Evolutionary conservation across 2,329 filamentous ascomycete species (phyloP).

Genomic region (Hypoxylon sp.): DNA sequence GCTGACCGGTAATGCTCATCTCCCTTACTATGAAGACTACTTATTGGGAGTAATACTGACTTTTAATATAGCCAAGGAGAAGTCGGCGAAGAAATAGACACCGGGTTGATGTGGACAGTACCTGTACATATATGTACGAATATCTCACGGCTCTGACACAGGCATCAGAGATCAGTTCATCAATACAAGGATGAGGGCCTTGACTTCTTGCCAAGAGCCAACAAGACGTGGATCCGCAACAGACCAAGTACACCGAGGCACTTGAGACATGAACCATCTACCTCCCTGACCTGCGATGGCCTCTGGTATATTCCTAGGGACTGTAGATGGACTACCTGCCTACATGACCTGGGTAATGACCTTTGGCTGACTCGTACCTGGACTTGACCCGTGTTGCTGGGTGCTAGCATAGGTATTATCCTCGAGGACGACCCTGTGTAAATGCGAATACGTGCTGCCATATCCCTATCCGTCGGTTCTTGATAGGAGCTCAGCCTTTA

Average conservation of each 20-base stretch:
- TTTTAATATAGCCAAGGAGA: slow-evolving; percentile 16
- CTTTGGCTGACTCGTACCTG: too few species aligned
- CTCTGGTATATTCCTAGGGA: too few species aligned
- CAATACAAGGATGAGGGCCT: slow-evolving; percentile 16
- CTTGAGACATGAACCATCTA: too few species aligned
- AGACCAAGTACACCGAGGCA: too few species aligned
- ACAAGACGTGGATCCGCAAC: too few species aligned
- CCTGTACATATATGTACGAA: slow-evolving; percentile 31
- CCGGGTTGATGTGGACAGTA: background rate
- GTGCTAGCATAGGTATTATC: too few species aligned
- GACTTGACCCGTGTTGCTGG: too few species aligned
- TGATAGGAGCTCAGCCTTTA: too few species aligned
- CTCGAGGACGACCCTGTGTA: background rate
- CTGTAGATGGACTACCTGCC: too few species aligned
- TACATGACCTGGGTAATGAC: too few species aligned
- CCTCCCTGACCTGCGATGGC: too few species aligned
- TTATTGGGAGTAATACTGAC: slow-evolving; percentile 12
- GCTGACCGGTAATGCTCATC: slow-evolving; percentile 43
- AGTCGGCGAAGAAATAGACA: slow-evolving; percentile 1
- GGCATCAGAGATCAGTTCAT: slow-evolving; percentile 37
- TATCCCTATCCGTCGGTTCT: background rate
- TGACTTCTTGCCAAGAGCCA: background rate
- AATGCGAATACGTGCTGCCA: background rate
- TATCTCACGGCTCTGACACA: slow-evolving; percentile 26
- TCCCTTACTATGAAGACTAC: too few species aligned